Base-by-base conservation (phyloP, 2,329 filamentous ascomycete genomes). In the Hymenoscyphus linearis region DNA sequence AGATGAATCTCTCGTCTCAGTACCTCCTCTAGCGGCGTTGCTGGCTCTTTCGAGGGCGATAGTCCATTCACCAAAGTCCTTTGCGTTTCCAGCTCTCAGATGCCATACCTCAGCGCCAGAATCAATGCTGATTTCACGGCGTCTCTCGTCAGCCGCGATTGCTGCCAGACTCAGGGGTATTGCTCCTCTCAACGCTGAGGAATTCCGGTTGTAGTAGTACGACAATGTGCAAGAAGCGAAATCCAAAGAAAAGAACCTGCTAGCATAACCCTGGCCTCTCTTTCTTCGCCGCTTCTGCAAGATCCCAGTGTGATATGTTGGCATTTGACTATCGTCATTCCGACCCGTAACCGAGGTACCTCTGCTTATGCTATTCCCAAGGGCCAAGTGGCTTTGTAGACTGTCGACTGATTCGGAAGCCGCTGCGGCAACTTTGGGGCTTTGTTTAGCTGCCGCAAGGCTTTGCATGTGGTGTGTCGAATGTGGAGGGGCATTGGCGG, bases 41-140 rank as follows among this genome's bases (percentile, higher is more conserved):
- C 91, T 90, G 4, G 93, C 93, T 66, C 84, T 87, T 74, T 97
- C 92, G 57, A 99, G 78, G 0, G 93, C 93, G 54, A 83, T 82
- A 55, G 88, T 91, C 95, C 95, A 99, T 18, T 89, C 88, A 54
- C 85, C 82, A 72, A 97, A 99, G 64, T 98, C 93, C 66, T 88
- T 89, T 56, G 85, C 84, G 68, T 90, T 96, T 56, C 83, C 85
- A 2, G 95, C 91, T 69, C 87, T 88, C 34, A 99, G 79, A 76
- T 98, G 95, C 95, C 95, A 99, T 27, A 99, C 86, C 75, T 99
- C 95, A 2, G 95, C 93, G 1, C 95, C 95, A 0, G 95, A 98
- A 73, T 99, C 95, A 61, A 99, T 95, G 50, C 89, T 96, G 58
- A 99, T 96, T 74, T 98, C 93, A 65, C 92, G 85, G 40, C 90